Evolutionary conservation across 768 basidiomycete species (phyloP), one percentile per base, ranked within the genome.

Genomic region (Rhodotorula graminis): DNA sequence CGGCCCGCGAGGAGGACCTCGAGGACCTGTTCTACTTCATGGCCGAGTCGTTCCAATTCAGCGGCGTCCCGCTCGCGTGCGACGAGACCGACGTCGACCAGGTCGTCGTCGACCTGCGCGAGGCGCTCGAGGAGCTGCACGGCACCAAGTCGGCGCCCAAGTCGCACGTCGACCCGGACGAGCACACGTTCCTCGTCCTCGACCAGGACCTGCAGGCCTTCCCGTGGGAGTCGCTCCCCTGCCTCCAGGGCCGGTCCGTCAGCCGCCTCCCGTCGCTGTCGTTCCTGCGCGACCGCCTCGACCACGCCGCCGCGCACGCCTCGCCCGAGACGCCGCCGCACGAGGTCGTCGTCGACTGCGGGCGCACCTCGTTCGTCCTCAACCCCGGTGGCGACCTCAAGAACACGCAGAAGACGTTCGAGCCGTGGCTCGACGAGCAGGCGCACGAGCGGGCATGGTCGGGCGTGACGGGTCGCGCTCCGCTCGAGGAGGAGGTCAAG

Each of bases 191-290:
- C 82, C 83, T 98, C 71, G 86, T 95, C 29, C 84, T 98, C 61
- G 96, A 97, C 81, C 91, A 91, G 81, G 88, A 90, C 70, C 82
- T 94, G 19, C 91, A 93, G 78, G 87, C 88, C 0, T 84, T 98
- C 67, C 94, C 96, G 4, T 98, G 95, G 95, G 96, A 98, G 81
- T 94, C 90, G 37, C 87, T 97, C 23, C 93, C 95, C 0, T 85
- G 89, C 55, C 82, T 98, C 19, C 85, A 91, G 55, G 91, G 90
- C 16, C 84, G 88, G 61, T 91, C 93, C 65, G 86, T 97, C 79
- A 93, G 91, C 79, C 89, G 96, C n/a, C 88, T 97, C 73, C 96
- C 96, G 4, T 91, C 89, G 49, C 80, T 93, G 52, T 86, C 91
- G 68, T 97, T 97, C 84, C 83, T 99, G 29, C 81, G 90, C 33